Percentiles rank a stretch among this genome's conserved stretches.
Evolutionary conservation across 1,139 yeast species (phyloP).

Genomic region (Scheffersomyces titani): DNA sequence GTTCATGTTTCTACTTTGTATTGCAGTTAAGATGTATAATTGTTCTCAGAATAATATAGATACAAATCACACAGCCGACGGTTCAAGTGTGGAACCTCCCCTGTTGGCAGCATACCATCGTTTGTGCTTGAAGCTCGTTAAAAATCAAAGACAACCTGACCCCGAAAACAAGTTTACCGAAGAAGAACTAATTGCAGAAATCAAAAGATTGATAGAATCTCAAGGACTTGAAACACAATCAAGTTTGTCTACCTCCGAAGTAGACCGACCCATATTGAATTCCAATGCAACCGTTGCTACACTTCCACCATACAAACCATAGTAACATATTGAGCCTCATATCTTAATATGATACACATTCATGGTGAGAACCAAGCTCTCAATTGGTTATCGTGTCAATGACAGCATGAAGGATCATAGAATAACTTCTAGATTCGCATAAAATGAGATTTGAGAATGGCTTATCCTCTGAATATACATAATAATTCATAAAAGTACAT

Average conservation of each 20-base stretch:
- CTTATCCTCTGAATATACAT: too few species aligned
- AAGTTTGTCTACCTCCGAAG: neutral
- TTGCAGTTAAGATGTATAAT: neutral
- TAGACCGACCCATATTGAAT: neutral
- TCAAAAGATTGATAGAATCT: neutral
- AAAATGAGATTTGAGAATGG: too few species aligned
- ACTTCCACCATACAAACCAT: neutral
- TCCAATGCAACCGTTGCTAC: neutral
- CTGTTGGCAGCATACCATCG: neutral
- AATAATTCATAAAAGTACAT: too few species aligned
- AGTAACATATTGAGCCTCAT: neutral
- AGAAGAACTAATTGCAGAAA: neutral
- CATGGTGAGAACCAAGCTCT: too few species aligned
- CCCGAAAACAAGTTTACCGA: neutral
- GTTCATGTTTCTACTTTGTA: neutral
- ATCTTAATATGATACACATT: neutral
- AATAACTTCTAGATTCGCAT: too few species aligned
- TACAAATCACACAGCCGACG: neutral
- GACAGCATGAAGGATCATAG: too few species aligned
- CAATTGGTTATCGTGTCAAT: too few species aligned
- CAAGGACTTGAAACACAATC: neutral
- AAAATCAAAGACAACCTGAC: neutral
- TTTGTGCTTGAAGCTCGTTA: neutral
- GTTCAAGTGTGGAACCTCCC: neutral
- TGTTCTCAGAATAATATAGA: too few species aligned